Evolutionary conservation across 192 early-diverging fungal species (phyloP).

Genomic region (Linnemannia schmuckeri): DNA sequence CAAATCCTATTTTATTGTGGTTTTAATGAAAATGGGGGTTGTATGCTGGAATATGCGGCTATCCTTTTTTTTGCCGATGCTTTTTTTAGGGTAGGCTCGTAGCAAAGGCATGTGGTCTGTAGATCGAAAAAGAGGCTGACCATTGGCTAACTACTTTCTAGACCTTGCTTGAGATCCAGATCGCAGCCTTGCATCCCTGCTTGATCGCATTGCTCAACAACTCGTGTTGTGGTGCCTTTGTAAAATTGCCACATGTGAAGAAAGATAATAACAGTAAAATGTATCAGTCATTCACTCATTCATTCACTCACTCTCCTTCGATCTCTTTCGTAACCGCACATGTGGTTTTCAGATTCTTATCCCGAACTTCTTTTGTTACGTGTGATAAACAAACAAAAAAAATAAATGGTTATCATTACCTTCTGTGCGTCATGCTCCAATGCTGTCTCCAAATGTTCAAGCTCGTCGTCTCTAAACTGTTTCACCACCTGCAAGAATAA

Average conservation of each 20-base stretch:
- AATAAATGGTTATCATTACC: conserved; percentile 39
- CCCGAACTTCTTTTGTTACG: not conserved
- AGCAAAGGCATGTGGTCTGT: too few relatives aligned
- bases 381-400: not conserved
- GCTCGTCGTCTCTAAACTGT: conserved; percentile 94
- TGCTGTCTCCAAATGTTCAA: conserved; percentile 93
- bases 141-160: conserved; percentile 52
- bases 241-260: not conserved
- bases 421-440: conserved; percentile 86
- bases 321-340: not conserved
- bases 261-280: not conserved
- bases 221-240: conserved; percentile 82
- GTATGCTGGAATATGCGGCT: not conserved
- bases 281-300: too few relatives aligned
- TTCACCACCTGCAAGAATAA: conserved; percentile 71
- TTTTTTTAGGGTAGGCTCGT: too few relatives aligned
- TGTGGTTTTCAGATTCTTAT: not conserved
- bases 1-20: not conserved
- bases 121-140: too few relatives aligned
- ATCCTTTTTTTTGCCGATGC: not conserved
- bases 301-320: too few relatives aligned
- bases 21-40: not conserved
- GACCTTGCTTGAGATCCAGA: conserved; percentile 89
- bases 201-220: conserved; percentile 82
- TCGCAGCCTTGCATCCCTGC: conserved; percentile 91